Base-by-base conservation (phyloP, 768 basidiomycete genomes). In the Wakefieldia striispora region DNA sequence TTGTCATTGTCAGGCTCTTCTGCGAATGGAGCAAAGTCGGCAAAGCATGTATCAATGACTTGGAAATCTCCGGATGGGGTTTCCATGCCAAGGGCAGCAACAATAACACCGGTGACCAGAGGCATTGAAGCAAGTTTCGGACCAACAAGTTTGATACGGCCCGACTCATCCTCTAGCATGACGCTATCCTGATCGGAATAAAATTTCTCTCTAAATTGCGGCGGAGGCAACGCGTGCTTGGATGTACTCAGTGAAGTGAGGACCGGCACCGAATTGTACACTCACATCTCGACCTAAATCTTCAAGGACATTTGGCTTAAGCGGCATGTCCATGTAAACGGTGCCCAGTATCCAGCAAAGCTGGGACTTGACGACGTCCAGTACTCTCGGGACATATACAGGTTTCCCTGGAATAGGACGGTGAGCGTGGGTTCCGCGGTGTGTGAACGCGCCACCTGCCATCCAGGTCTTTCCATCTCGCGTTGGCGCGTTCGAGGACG, bases 311-410 rank as follows among this genome's bases (percentile, higher is more conserved):
- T 97, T 98, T 0, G 95, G 95, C 63, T 99, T 99, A 44, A 98
- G 75, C 9, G 94, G 91, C 97, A 99, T 99, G 52, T 99, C 94
- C 84, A 98, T 87, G 67, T 97, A 99, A 6, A 97, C 85, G 0
- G 97, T 99, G 4, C 97, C 97, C 46, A 97, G 74, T 53, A 98
- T 80, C 67, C 87, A 97, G 68, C 93, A 97, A 47, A 95, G 73
- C 59, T 87, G 75, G 1, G 87, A 86, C 58, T 91, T 89, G 40
- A 83, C 72, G 8, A 98, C 86, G 50, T 98, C 95, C 4, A 97
- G 81, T 3, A 95, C 88, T 26, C 91, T 78, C 6, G 83, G 77
- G n/a, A 95, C 80, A 26, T 84, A 76, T 11, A 76, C 62, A 0
- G 93, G 91, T 11, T 78, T 74, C 9, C 84, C 90, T 91, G 59